Percentiles rank a stretch among this genome's conserved stretches.
phyloP scores from a whole-genome alignment of 2,329 filamentous ascomycete genomes.

The Dryadomyces quercivorus region DNA sequence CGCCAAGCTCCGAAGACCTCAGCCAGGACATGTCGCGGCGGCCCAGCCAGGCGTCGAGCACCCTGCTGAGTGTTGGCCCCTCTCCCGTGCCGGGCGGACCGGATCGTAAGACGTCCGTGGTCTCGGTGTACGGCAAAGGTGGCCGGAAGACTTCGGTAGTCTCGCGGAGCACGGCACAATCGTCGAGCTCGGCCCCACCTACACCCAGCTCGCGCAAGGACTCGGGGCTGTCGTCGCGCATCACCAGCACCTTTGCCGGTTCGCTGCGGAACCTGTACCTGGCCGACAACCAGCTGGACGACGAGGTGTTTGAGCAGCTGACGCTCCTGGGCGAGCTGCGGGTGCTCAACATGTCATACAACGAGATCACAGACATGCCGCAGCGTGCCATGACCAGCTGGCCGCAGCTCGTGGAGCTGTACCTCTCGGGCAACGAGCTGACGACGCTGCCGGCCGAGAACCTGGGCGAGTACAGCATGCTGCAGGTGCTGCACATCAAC shows the following conservation, averaged over 20 bases:
- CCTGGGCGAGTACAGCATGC: slow-evolving; percentile 73
- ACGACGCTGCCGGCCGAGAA: slow-evolving; percentile 89
- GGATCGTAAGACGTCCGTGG: slow-evolving; percentile 72
- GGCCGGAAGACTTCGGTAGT: slow-evolving; percentile 78
- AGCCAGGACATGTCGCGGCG: slow-evolving; percentile 46
- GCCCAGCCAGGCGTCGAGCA: slow-evolving; percentile 74
- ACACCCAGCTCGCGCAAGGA: slow-evolving; percentile 61
- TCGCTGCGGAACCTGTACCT: slow-evolving; percentile 76
- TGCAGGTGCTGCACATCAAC: slow-evolving; percentile 90
- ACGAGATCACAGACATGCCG: slow-evolving; percentile 85
- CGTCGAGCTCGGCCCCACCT: slow-evolving; percentile 39
- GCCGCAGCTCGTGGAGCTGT: slow-evolving; percentile 82
- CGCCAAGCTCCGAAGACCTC: slow-evolving; percentile 69
- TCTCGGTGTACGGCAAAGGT: slow-evolving; percentile 66
- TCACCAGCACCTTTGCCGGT: slow-evolving; percentile 77
- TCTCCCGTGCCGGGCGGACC: slow-evolving; percentile 49
- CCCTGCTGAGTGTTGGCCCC: slow-evolving; percentile 61
- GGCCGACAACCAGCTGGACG: slow-evolving; percentile 86
- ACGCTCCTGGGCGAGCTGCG: slow-evolving; percentile 71
- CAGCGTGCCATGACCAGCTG: slow-evolving; percentile 78
- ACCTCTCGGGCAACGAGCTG: slow-evolving; percentile 88
- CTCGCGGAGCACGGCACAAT: slow-evolving; percentile 44
- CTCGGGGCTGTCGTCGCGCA: slow-evolving; percentile 67
- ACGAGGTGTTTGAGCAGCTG: slow-evolving; percentile 90
- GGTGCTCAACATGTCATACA: slow-evolving; percentile 88